Evolutionary conservation across 352 stramenopile species (phyloP).

Genomic region (Pythium vanterpoolii): DNA sequence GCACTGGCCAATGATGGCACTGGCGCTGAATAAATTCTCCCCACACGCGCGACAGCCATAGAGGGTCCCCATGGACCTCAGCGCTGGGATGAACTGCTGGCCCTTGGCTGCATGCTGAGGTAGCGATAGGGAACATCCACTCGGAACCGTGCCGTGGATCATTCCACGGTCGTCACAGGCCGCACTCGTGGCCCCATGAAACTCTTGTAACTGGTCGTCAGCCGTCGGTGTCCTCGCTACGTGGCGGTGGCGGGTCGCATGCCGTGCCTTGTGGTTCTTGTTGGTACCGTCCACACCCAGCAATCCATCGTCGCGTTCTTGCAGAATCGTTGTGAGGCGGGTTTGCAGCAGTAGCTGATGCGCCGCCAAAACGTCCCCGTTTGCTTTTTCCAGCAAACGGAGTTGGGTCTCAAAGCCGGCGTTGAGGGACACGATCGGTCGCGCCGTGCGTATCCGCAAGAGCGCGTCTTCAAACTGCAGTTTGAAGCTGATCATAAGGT

Average conservation of each 20-base stretch:
- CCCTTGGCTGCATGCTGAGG: constrained; percentile 14
- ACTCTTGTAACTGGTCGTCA: constrained; percentile 3
- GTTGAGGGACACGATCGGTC: constrained; percentile 76
- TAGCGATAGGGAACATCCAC: constrained; percentile 52
- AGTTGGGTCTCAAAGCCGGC: constrained; percentile 84
- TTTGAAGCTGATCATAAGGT: constrained; percentile 72
- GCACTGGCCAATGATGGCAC: constrained; percentile 37
- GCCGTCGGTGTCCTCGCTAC: constrained; percentile 6
- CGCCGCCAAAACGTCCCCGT: constrained; percentile 68
- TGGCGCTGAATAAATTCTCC: constrained; percentile 60
- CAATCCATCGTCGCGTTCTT: constrained; percentile 36
- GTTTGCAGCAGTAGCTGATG: constrained; percentile 71
- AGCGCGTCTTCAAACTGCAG: constrained; percentile 48
- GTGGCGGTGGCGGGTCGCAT: constrained; percentile 38
- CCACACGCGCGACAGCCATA: constrained; percentile 61
- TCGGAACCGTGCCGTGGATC: constrained; percentile 48
- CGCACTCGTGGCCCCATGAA: constrained; percentile 7
- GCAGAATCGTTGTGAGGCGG: constrained; percentile 32
- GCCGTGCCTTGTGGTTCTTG: constrained; percentile 19
- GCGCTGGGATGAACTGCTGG: constrained; percentile 55
- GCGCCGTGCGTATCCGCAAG: constrained; percentile 45
- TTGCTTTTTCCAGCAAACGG: constrained; percentile 58
- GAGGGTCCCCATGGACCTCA: constrained; percentile 69
- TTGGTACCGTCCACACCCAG: constrained; percentile 17
- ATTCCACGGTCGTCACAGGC: constrained; percentile 57